Evolutionary conservation across 805 yeast species (phyloP).

Genomic region (Helenozyma baotianmanensis): DNA sequence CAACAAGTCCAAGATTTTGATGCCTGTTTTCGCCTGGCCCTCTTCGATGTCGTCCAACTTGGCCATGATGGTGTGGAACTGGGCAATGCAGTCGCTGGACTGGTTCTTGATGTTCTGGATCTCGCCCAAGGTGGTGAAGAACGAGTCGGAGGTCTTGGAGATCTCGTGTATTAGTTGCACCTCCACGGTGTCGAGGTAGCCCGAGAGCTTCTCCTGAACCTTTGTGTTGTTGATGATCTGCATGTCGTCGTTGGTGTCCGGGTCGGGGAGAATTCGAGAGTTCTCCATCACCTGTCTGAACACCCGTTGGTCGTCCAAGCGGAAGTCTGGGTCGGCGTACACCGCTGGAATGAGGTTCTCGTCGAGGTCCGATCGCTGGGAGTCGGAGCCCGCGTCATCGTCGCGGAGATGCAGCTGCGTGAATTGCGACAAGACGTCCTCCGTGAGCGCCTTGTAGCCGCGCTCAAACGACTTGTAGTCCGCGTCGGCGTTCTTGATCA

Average conservation of each 20-base stretch:
- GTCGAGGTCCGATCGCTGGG: neutral
- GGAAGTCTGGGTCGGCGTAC: constrained; percentile 63
- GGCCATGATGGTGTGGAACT: constrained; percentile 42
- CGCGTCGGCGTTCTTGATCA: constrained; percentile 15
- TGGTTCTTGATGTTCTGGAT: constrained; percentile 58
- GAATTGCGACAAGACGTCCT: constrained; percentile 31
- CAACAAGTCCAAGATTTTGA: constrained; percentile 45
- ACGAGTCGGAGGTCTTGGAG: constrained; percentile 76
- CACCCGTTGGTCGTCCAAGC: constrained; percentile 82
- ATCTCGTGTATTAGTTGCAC: constrained; percentile 76
- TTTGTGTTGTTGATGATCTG: constrained; percentile 46
- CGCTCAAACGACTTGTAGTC: constrained; percentile 35
- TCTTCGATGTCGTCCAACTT: constrained; percentile 45
- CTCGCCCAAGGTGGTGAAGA: constrained; percentile 80
- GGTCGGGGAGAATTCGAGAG: constrained; percentile 38
- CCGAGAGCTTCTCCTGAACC: constrained; percentile 73
- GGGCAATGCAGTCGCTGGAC: constrained; percentile 47
- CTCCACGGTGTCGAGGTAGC: constrained; percentile 83
- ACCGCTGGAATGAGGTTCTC: constrained; percentile 57
- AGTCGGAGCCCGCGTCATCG: constrained; percentile 6
- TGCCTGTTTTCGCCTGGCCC: constrained; percentile 47
- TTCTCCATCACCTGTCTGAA: constrained; percentile 71
- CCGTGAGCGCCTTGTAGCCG: constrained; percentile 34
- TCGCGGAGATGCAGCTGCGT: constrained; percentile 17
- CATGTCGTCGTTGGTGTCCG: constrained; percentile 15